A percentile compares a stretch with the other conserved stretches of the same genome.
phyloP scores from a whole-genome alignment of 768 basidiomycete genomes.

The Naganishia randhawae region DNA sequence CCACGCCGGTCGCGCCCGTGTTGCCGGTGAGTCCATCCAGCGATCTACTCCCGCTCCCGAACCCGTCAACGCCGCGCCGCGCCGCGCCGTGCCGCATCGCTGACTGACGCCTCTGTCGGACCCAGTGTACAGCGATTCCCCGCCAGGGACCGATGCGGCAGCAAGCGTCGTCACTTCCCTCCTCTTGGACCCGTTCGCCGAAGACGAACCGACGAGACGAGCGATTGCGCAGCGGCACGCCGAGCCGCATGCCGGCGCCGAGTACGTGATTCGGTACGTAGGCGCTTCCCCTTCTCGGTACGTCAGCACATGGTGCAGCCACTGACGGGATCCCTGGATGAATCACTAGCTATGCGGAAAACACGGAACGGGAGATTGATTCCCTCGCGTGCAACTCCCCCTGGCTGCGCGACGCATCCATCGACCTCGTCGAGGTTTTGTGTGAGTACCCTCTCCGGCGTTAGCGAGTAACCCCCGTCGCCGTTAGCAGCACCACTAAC shows the following conservation, averaged over 20 bases:
- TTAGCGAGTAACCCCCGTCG: too few relatives aligned
- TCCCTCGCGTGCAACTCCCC: slow-evolving; percentile 24
- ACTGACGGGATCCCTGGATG: too few relatives aligned
- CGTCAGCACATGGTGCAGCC: too few relatives aligned
- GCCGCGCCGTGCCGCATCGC: too few relatives aligned
- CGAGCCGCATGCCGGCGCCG: slow-evolving; percentile 3
- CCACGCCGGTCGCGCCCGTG: neutral
- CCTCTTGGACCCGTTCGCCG: slow-evolving; percentile 41
- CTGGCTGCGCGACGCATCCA: slow-evolving; percentile 36
- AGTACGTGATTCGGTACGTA: slow-evolving; percentile 21
- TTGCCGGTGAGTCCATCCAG: neutral
- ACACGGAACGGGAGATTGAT: slow-evolving; percentile 1
- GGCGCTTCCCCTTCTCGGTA: too few relatives aligned
- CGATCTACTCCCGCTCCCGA: neutral
- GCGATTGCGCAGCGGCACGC: slow-evolving; percentile 33
- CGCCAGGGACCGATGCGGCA: neutral
- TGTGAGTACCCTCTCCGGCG: slow-evolving; percentile 25
- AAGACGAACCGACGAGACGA: slow-evolving; percentile 25
- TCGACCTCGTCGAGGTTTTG: slow-evolving; percentile 36
- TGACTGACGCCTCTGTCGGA: neutral
- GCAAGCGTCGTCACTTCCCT: slow-evolving; percentile 41
- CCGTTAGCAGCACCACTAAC: too few relatives aligned
- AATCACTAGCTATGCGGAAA: slow-evolving; percentile 10
- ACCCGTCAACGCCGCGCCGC: neutral
- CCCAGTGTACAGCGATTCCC: slow-evolving; percentile 4